Percentiles rank a stretch among this genome's conserved stretches.
phyloP scores from a whole-genome alignment of 1,139 yeast genomes.

The Candida anutae region DNA sequence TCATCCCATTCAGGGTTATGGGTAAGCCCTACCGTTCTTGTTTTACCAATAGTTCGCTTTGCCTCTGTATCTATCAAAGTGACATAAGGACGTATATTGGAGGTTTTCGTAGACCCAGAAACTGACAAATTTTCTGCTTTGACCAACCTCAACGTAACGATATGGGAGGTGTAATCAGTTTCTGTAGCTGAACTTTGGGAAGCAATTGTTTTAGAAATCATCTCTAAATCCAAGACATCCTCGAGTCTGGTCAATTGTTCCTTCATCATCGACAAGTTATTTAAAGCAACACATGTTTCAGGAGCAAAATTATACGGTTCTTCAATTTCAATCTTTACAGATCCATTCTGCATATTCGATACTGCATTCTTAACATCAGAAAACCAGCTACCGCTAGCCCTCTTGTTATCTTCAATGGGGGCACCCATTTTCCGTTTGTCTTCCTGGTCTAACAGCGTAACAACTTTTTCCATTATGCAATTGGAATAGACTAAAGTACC shows the following conservation, averaged over 20 bases:
- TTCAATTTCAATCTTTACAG: conserved; percentile 27
- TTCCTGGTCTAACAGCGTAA: conserved; percentile 42
- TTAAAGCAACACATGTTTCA: conserved; percentile 67
- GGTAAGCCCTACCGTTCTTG: conserved; percentile 56
- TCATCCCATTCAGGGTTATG: conserved; percentile 85
- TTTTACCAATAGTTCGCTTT: conserved; percentile 58
- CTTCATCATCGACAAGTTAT: conserved; percentile 60
- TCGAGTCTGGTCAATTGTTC: conserved; percentile 54
- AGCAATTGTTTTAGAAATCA: conserved; percentile 41
- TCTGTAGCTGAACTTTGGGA: conserved; percentile 22
- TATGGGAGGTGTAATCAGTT: conserved; percentile 37
- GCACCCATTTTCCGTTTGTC: conserved; percentile 17
- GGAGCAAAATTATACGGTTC: conserved; percentile 55
- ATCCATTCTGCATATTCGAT: conserved; percentile 34
- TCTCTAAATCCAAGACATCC: conserved; percentile 53
- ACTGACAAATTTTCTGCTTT: conserved; percentile 66
- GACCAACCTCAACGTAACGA: conserved; percentile 59
- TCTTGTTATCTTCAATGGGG: conserved; percentile 20
- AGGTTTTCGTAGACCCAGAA: conserved; percentile 15
- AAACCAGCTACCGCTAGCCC: conserved; percentile 25
- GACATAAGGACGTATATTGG: conserved; percentile 60
- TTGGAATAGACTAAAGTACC: conserved; percentile 50
- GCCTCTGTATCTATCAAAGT: conserved; percentile 55
- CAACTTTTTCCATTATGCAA: conserved; percentile 37
- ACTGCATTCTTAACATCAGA: conserved; percentile 43